These are phyloP conservation scores for Pyrenula aspistea DNA, from an alignment of 495 filamentous ascomycete species.

Conservation along the genomic window DNA sequence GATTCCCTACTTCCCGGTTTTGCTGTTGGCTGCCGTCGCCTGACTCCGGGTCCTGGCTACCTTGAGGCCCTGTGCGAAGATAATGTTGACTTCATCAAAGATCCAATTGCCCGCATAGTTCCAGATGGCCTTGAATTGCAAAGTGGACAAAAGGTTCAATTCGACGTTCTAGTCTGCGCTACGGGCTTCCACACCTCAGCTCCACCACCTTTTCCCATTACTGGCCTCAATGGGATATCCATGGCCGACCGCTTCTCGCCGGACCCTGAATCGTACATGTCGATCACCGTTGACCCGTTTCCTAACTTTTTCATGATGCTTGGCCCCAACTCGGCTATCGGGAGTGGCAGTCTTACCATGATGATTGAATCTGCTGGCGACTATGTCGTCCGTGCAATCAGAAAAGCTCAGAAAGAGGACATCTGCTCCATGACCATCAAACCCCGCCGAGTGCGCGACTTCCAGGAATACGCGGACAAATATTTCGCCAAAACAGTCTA, in stretches of 20 bases:
- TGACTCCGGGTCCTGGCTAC: slow-evolving; percentile 37
- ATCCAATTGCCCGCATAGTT: slow-evolving; percentile 29
- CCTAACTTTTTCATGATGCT: slow-evolving; percentile 53
- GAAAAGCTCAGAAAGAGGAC: slow-evolving; percentile 23
- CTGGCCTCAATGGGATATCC: slow-evolving; percentile 31
- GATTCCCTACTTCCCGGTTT: slow-evolving; percentile 28
- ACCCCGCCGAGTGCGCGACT: slow-evolving; percentile 17
- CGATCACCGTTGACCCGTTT: slow-evolving; percentile 46
- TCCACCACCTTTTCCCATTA: slow-evolving; percentile 33
- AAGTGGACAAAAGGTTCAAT: slow-evolving; percentile 32
- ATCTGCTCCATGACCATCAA: slow-evolving; percentile 21
- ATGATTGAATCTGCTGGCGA: slow-evolving; percentile 48
- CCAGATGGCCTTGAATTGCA: slow-evolving; percentile 52
- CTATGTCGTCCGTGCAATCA: slow-evolving; percentile 35
- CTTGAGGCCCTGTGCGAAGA: slow-evolving; percentile 33
- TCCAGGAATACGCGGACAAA: slow-evolving; percentile 29
- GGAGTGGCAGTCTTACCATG: slow-evolving; percentile 42
- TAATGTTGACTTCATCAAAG: slow-evolving; percentile 32
- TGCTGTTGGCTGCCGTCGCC: slow-evolving; percentile 30
- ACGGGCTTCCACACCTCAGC: slow-evolving; percentile 38
- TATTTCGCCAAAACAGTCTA: slow-evolving; percentile 29
- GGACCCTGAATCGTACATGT: slow-evolving; percentile 44
- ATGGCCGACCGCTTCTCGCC: slow-evolving; percentile 37
- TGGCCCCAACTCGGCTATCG: slow-evolving; percentile 32
- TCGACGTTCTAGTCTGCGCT: slow-evolving; percentile 40